These are phyloP conservation scores for Madurella mycetomatis DNA, from an alignment of 2,329 filamentous ascomycete species.

Conservation along the genomic window DNA sequence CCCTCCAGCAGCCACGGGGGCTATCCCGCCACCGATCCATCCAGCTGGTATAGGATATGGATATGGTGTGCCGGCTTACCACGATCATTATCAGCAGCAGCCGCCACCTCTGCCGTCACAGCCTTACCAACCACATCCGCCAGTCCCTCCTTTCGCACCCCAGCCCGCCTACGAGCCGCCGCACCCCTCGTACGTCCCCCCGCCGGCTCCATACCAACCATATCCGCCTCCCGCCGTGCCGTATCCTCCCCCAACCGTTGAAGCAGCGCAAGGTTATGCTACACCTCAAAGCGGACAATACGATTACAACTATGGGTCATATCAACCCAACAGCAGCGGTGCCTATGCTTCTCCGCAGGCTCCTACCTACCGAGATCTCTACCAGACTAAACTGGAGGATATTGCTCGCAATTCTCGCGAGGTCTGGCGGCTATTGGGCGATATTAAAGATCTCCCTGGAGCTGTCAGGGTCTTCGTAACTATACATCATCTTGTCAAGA, in stretches of 20 bases:
- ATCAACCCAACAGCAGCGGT: constrained; percentile 23
- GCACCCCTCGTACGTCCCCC: constrained; percentile 14
- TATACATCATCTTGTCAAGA: constrained; percentile 57
- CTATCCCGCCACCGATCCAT: constrained; percentile 16
- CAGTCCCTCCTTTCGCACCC: constrained; percentile 8
- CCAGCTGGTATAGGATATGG: constrained; percentile 27
- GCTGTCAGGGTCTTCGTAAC: constrained; percentile 60
- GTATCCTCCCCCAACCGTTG: constrained; percentile 2
- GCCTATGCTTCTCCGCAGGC: constrained; percentile 16
- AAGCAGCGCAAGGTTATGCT: constrained; percentile 9
- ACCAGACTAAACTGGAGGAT: constrained; percentile 46
- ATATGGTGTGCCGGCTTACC: constrained; percentile 33
- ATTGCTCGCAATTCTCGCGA: constrained; percentile 54
- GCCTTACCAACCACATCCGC: constrained; percentile 7
- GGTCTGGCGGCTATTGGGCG: constrained; percentile 58
- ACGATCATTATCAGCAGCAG: constrained; percentile 27
- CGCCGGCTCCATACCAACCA: constrained; percentile 25
- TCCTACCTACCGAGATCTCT: constrained; percentile 35
- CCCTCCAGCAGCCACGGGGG: constrained; percentile 10
- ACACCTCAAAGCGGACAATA: constrained; percentile 16
- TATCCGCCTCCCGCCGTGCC: constrained; percentile 18
- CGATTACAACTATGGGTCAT: constrained; percentile 24
- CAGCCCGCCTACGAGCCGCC: constrained; percentile 17
- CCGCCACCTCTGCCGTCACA: constrained; percentile 14
- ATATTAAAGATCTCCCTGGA: constrained; percentile 57